Evolutionary conservation across 352 stramenopile genomes (phyloP), one percentile per base, ranked within the genome.

Genomic region (Pythium sp.): DNA sequence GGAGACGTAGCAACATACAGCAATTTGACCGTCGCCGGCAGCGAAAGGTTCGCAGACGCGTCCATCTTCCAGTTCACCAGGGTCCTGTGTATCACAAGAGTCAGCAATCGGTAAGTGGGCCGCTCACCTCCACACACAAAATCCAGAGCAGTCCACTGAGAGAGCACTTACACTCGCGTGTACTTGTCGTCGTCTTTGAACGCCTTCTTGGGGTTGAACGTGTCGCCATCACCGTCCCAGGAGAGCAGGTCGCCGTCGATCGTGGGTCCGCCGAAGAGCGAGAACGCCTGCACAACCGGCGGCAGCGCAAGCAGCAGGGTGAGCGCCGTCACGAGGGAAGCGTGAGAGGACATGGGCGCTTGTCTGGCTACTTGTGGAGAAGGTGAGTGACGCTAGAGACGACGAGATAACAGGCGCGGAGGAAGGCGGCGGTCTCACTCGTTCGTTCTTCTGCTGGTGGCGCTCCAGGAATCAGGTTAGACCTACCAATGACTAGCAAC

Each of bases 31-130:
- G 79, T 80, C 49, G 62, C 62, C n/a, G 82, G 82, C 5, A 91
- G 69, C 49, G 80, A 78, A 38, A 91, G 75, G 47, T 67, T 75
- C 53, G 46, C 58, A 4, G 81, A 43, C 14, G 58, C 70, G 47
- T 74, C 70, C 66, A 91, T 68, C 58, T 91, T 71, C 82, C 80
- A 91, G 73, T 91, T 87, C n/a, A 76, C 76, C 62, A 91, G 69
- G 36, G 73, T 83, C 22, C 82, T 91, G 51, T 9, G 36, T 1
- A 26, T 51, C 24, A 57, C 20, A 28, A 30, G 20, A 41, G 34
- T 61, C 1, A 59, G 3, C 14, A 38, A 57, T 64, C 11, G 38
- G 12, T 64, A 24, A 64, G 58, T n/a, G 34, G 7, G 34, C 30
- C 14, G 2, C 30, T 32, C 20, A 30, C 5, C 20, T 36, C 4